Evolutionary conservation across 1,139 yeast species (phyloP).

Genomic region (Sporopachydermia cereana): DNA sequence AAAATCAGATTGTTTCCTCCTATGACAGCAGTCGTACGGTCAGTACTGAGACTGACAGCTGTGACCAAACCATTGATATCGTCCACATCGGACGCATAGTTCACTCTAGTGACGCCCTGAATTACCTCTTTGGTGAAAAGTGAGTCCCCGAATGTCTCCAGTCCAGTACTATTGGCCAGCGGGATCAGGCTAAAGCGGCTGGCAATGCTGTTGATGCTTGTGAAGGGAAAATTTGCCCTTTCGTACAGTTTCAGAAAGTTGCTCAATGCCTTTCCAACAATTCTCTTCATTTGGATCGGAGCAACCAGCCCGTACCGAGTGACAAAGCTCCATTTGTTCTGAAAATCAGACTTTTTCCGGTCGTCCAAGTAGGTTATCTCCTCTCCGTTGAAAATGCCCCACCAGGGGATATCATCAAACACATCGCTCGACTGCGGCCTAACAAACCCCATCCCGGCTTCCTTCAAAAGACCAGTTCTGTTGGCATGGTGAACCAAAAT

Average conservation of each 20-base stretch:
- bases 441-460: not conserved
- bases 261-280: slow-evolving; percentile 14
- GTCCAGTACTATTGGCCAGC: slow-evolving; percentile 18
- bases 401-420: slow-evolving; percentile 7
- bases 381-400: slow-evolving; percentile 32
- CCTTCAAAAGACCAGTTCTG: not conserved
- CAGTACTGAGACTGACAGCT: slow-evolving; percentile 28
- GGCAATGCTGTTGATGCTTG: slow-evolving; percentile 14
- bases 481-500: slow-evolving; percentile 26
- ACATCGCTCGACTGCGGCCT: not conserved
- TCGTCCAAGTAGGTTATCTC: slow-evolving; percentile 12
- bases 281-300: slow-evolving; percentile 15
- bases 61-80: slow-evolving; percentile 30
- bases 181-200: slow-evolving; percentile 17
- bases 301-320: slow-evolving; percentile 9
- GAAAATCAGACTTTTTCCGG: not conserved
- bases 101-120: slow-evolving; percentile 30
- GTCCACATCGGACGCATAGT: slow-evolving; percentile 29
- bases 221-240: slow-evolving; percentile 22
- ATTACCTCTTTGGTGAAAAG: slow-evolving; percentile 22
- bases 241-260: slow-evolving; percentile 19
- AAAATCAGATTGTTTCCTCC: slow-evolving; percentile 35
- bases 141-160: slow-evolving; percentile 15
- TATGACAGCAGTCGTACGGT: slow-evolving; percentile 20
- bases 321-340: slow-evolving; percentile 2